A percentile compares a stretch with the other conserved stretches of the same genome.
These are phyloP conservation scores for Durio zibethinus DNA, from an alignment of 345 rosid genomes.

Conservation along the genomic window DNA sequence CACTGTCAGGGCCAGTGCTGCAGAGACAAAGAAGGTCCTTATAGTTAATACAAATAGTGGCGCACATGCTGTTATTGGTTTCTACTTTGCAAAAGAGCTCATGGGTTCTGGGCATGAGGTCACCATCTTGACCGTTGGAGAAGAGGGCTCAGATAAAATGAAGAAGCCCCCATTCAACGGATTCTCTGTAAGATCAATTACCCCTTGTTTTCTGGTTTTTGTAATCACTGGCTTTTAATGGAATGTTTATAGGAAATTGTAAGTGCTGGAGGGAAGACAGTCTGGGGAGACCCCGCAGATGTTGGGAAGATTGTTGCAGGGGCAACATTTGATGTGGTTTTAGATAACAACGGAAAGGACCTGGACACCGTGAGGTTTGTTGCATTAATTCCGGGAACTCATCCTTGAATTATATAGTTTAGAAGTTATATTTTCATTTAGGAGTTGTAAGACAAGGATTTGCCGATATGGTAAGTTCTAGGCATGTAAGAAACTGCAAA, in stretches of 20 bases:
- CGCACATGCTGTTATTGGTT: conserved; percentile 87
- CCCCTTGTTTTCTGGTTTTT: neutral
- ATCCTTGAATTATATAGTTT: neutral
- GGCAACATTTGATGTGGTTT: conserved; percentile 71
- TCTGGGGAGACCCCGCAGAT: conserved; percentile 85
- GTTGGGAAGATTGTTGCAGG: conserved; percentile 65
- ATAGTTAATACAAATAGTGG: conserved; percentile 84
- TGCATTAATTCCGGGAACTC: neutral
- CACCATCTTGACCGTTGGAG: conserved; percentile 80
- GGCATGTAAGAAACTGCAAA: neutral
- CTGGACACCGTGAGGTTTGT: conserved; percentile 73
- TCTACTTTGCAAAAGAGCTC: conserved; percentile 85
- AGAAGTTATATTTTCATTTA: neutral
- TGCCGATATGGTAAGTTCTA: neutral
- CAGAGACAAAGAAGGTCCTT: conserved; percentile 82
- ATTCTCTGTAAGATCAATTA: conserved; percentile 53
- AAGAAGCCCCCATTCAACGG: conserved; percentile 87
- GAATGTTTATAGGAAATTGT: conserved; percentile 62
- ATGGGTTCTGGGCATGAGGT: conserved; percentile 69
- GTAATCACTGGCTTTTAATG: neutral
- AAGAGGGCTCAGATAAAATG: conserved; percentile 83
- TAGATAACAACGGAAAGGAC: conserved; percentile 95
- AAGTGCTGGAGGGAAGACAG: conserved; percentile 77
- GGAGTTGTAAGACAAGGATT: no score
- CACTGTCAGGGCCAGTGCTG: conserved; percentile 45